phyloP scores from a whole-genome alignment of 345 rosid genomes.

The Trapa incisa region DNA sequence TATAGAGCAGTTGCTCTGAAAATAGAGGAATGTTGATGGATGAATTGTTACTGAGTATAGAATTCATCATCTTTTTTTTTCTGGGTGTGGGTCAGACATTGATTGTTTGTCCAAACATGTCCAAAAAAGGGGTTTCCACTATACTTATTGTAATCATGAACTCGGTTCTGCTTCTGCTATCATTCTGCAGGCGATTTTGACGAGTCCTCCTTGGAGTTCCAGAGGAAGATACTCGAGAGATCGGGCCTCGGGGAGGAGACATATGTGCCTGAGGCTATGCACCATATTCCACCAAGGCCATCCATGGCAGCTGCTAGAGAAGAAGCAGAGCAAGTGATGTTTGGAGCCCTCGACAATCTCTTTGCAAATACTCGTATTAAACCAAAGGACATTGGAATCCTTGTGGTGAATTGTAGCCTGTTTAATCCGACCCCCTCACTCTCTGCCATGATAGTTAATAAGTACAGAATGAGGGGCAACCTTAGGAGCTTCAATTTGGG shows the following conservation, averaged over 20 bases:
- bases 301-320: slow-evolving; percentile 79
- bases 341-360: slow-evolving; percentile 61
- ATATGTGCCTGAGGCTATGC: slow-evolving; percentile 71
- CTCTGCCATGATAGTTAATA: slow-evolving; percentile 83
- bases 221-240: slow-evolving; percentile 64
- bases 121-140: neutral
- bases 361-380: slow-evolving; percentile 57
- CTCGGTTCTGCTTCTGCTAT: neutral
- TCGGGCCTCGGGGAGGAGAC: slow-evolving; percentile 96
- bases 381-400: slow-evolving; percentile 73
- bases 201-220: slow-evolving; percentile 73
- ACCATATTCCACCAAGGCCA: slow-evolving; percentile 58
- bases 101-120: neutral
- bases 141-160: neutral
- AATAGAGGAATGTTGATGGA: neutral
- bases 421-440: slow-evolving; percentile 89
- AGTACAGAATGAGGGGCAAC: slow-evolving; percentile 71
- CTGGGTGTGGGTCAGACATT: neutral
- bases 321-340: slow-evolving; percentile 93
- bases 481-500: slow-evolving; percentile 62
- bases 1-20: neutral
- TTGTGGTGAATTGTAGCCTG: slow-evolving; percentile 83
- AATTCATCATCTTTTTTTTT: neutral
- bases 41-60: neutral
- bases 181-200: slow-evolving; percentile 31